phyloP scores from a whole-genome alignment of 495 filamentous ascomycete species.

The Xylona heveae region DNA sequence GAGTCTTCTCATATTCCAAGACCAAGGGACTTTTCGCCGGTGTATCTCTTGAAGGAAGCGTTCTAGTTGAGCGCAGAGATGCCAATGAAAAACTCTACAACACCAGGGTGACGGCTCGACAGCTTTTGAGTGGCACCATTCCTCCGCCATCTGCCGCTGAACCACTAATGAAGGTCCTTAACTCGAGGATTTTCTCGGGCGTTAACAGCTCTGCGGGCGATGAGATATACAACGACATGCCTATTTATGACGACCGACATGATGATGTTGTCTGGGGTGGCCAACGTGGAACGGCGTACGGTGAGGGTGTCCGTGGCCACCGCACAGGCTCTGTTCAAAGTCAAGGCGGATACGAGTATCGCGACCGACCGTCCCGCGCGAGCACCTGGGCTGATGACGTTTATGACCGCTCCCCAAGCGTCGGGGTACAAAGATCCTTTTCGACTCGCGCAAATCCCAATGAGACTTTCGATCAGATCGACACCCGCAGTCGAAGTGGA shows the following conservation, averaged over 20 bases:
- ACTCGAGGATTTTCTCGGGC: slow-evolving; percentile 64
- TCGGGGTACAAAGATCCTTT: slow-evolving; percentile 26
- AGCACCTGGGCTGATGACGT: slow-evolving; percentile 80
- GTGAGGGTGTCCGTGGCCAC: slow-evolving; percentile 44
- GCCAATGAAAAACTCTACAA: slow-evolving; percentile 95
- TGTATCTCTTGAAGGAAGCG: slow-evolving; percentile 80
- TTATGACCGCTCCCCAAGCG: slow-evolving; percentile 44
- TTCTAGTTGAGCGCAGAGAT: slow-evolving; percentile 79
- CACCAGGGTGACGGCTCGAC: slow-evolving; percentile 51
- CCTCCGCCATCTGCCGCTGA: slow-evolving; percentile 63
- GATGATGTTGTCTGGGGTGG: slow-evolving; percentile 93
- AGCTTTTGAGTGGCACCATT: slow-evolving; percentile 59
- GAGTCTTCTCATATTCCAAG: slow-evolving; percentile 89
- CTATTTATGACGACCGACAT: slow-evolving; percentile 71
- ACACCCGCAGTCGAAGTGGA: slow-evolving; percentile 23
- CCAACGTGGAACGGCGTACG: slow-evolving; percentile 48
- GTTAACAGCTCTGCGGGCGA: slow-evolving; percentile 27
- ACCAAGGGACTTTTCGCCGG: slow-evolving; percentile 95
- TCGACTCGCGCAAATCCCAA: slow-evolving; percentile 23
- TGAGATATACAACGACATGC: slow-evolving; percentile 84
- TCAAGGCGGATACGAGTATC: slow-evolving; percentile 35
- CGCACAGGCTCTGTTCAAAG: slow-evolving; percentile 24
- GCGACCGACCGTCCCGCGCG: slow-evolving; percentile 41
- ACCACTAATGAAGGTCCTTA: slow-evolving; percentile 65
- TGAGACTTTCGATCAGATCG: slow-evolving; percentile 27